Percentiles rank a stretch among this genome's conserved stretches.
phyloP scores from a whole-genome alignment of 2,329 filamentous ascomycete genomes.

The Aquanectria penicillioides region DNA sequence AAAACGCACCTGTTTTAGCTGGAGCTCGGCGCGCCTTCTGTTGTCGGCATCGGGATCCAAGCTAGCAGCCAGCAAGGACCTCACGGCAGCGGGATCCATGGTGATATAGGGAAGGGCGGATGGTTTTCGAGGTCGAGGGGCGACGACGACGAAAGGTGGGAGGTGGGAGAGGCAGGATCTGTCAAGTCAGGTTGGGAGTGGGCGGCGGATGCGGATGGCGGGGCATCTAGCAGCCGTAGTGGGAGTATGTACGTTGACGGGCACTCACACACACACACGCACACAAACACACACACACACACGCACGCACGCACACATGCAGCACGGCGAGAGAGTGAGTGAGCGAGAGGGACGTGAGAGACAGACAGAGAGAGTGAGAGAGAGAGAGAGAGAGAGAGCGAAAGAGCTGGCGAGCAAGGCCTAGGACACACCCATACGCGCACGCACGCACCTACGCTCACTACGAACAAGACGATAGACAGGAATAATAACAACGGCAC shows the following conservation, averaged over 20 bases:
- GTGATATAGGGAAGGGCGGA: slow-evolving; percentile 36
- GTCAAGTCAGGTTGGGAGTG: slow-evolving; percentile 43
- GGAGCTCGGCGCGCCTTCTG: slow-evolving; percentile 80
- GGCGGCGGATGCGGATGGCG: slow-evolving; percentile 37
- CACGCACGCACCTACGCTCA: background rate
- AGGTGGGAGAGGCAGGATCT: slow-evolving; percentile 41
- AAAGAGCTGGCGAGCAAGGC: no score
- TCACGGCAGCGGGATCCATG: slow-evolving; percentile 81
- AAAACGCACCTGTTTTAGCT: slow-evolving; percentile 79
- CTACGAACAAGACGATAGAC: background rate
- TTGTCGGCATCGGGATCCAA: slow-evolving; percentile 79
- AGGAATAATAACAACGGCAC: background rate
- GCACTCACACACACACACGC: slow-evolving; percentile 2
- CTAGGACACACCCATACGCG: slow-evolving; percentile 1
- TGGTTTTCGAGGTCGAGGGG: slow-evolving; percentile 37
- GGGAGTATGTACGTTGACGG: background rate
- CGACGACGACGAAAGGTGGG: slow-evolving; percentile 31
- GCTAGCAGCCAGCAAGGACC: slow-evolving; percentile 80
- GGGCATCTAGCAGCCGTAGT: slow-evolving; percentile 37
- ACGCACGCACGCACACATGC: no score
- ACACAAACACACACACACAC: background rate
- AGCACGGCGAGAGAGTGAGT: no score
- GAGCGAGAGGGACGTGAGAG: no score
- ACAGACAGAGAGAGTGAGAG: no score
- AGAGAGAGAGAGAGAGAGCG: no score